Conservation (phyloP, 768 basidiomycete genomes). For the Termitomyces sp. region DNA sequence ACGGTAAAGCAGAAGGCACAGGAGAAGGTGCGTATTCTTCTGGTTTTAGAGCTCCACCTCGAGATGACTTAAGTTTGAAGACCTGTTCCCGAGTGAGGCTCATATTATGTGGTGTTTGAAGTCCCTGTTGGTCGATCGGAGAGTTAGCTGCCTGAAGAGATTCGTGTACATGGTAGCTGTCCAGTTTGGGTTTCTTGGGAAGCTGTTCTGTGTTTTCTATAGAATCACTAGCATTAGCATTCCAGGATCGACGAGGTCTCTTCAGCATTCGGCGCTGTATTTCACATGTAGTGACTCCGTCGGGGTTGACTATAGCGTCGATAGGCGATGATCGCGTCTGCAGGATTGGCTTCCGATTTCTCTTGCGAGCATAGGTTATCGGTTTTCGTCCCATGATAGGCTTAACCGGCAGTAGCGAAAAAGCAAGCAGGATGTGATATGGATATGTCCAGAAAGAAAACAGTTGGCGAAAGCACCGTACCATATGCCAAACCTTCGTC, state of each 20-base stretch:
- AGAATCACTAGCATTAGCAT: neutral
- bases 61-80: conserved; percentile 13
- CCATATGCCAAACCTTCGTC: no score
- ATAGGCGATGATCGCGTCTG: conserved; percentile 11
- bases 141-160: neutral
- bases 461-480: no score
- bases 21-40: conserved; percentile 14
- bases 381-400: conserved; percentile 16
- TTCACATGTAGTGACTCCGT: conserved; percentile 12
- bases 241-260: conserved; percentile 13
- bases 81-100: conserved; percentile 12
- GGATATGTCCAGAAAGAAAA: neutral
- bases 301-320: conserved; percentile 8
- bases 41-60: conserved; percentile 3
- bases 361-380: conserved; percentile 18
- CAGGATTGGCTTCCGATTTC: neutral
- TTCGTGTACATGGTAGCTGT: neutral
- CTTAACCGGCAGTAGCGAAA: neutral
- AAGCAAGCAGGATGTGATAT: neutral
- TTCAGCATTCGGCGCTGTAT: conserved; percentile 17
- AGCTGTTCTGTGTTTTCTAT: neutral
- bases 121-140: neutral
- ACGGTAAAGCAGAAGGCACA: conserved; percentile 9
- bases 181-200: conserved; percentile 12
- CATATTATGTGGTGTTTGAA: conserved; percentile 17